phyloP scores from a whole-genome alignment of 164 flowering plant species.

The Piper longum region DNA sequence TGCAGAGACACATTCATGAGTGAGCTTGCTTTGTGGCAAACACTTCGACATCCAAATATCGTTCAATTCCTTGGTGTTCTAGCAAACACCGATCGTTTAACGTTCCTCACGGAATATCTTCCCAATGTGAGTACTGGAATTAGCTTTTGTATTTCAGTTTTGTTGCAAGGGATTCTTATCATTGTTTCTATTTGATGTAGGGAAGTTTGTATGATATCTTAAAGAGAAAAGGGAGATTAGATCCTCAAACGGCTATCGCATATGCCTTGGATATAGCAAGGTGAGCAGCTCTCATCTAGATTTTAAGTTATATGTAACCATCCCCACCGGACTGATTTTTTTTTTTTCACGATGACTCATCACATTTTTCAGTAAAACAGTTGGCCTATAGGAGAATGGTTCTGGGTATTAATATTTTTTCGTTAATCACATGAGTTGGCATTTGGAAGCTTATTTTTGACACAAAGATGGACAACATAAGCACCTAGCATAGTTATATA shows the following conservation, averaged over 20 bases:
- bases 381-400: no score
- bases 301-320: background rate
- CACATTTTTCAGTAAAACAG: no score
- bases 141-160: background rate
- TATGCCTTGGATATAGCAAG: constrained; percentile 59
- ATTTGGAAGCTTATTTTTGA: background rate
- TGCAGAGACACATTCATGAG: constrained; percentile 33
- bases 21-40: constrained; percentile 45
- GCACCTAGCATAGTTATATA: background rate
- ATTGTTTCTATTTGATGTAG: constrained; percentile 13
- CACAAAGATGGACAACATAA: no score
- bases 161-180: background rate
- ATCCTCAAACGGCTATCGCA: constrained; percentile 32
- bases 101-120: constrained; percentile 50
- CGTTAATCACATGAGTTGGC: background rate
- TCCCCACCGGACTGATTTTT: no score
- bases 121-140: constrained; percentile 24
- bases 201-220: constrained; percentile 47
- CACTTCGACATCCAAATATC: constrained; percentile 56
- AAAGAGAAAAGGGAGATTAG: constrained; percentile 39
- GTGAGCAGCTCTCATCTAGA: constrained; percentile 9
- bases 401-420: no score
- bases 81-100: constrained; percentile 33
- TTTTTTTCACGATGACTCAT: no score
- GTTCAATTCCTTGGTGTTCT: constrained; percentile 58